Evolutionary conservation across 805 yeast genomes (phyloP), one percentile per base, ranked within the genome.

Genomic region (Zygotorulaspora danielsina): DNA sequence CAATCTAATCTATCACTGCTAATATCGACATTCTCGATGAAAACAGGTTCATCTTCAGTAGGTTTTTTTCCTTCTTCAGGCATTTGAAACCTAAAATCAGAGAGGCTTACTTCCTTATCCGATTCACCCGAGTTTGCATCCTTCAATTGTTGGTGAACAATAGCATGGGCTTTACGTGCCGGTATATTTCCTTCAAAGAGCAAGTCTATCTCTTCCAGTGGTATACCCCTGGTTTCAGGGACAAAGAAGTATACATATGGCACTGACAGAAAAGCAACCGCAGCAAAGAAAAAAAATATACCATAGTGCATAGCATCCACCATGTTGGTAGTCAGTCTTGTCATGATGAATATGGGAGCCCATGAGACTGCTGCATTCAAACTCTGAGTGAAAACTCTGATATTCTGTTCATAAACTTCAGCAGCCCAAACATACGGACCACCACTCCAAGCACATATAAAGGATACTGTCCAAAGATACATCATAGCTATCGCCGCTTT

Each of bases 151-250:
- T 37, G 49, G 36, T 25, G 25, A 13, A 42, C 44, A 27, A 37
- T 44, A 38, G 25, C 42, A 35, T 27, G 38, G 21, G 44, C 49
- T 41, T 41, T 50, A 42, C 54, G 53, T 30, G 45, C 62, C 38
- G 38, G 75, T 66, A 59, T 59, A 44, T 61, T 64, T 27, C 61
- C 53, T 29, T 70, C 53, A 52, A 65, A 70, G 64, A 78, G 62
- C 57, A 73, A 79, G 61, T 84, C 87, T 49, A 84, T 83, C 64
- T 84, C 85, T 65, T 84, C 93, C 61, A 84, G 73, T 32, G 83
- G 72, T 52, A 83, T 74, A 44, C 90, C 90, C 67, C 75, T 77
- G 39, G 93, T 84, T 64, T 82, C 88, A 54, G 77, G 77, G 46
- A 84, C 76, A 50, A 71, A 72, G 70, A 83, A 76, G 70, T 70